Evolutionary conservation across 805 yeast species (phyloP).

Genomic region (Wickerhamomyces bovis): DNA sequence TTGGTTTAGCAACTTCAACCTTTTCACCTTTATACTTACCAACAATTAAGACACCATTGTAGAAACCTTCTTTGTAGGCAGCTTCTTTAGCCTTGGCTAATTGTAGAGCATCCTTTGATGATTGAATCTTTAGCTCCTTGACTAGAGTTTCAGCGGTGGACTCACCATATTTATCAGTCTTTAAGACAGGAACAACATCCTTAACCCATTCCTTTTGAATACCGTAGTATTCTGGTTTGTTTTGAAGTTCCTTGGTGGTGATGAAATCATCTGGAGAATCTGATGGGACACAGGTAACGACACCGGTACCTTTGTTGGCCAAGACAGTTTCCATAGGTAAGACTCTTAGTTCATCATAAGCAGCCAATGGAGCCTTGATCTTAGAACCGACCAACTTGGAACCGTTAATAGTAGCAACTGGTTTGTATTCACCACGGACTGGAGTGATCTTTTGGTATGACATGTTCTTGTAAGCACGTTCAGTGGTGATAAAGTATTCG

Average conservation of each 20-base stretch:
- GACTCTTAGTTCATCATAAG: constrained; percentile 63
- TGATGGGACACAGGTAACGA: constrained; percentile 98
- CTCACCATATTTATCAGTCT: constrained; percentile 84
- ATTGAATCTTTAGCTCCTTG: constrained; percentile 82
- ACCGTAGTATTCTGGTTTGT: constrained; percentile 87
- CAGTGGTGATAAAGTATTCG: constrained; percentile 76
- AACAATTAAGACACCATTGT: constrained; percentile 73
- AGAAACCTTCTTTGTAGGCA: constrained; percentile 95
- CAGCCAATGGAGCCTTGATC: constrained; percentile 79
- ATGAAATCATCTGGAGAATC: constrained; percentile 97
- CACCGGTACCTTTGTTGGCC: constrained; percentile 97
- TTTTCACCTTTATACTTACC: constrained; percentile 86
- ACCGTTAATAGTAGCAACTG: constrained; percentile 62
- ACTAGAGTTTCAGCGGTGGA: constrained; percentile 79
- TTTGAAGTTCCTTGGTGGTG: constrained; percentile 74
- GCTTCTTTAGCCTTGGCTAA: constrained; percentile 89
- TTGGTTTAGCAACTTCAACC: constrained; percentile 87
- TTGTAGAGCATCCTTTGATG: constrained; percentile 86
- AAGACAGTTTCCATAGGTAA: constrained; percentile 97
- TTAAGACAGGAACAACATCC: constrained; percentile 68
- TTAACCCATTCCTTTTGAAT: constrained; percentile 84
- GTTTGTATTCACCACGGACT: constrained; percentile 66
- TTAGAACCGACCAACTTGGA: constrained; percentile 74
- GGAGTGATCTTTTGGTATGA: constrained; percentile 91
- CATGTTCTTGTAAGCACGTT: constrained; percentile 97